Base-by-base conservation (phyloP, 352 stramenopile species). In the Phytophthora hybrid region DNA sequence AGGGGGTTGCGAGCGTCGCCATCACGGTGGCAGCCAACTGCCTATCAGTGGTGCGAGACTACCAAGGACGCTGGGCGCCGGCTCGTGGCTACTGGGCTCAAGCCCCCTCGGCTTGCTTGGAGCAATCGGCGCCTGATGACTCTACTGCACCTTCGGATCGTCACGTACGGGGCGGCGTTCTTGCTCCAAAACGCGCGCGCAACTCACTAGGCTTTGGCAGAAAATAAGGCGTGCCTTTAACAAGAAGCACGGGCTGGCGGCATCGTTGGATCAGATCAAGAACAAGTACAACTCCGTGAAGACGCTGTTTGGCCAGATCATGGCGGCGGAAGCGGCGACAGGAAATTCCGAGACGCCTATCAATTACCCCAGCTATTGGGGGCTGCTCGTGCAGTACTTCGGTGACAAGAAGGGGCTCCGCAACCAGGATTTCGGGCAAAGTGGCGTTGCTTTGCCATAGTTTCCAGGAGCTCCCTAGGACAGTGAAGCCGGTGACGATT, bases 321-420 rank as follows among this genome's bases (percentile, higher is more conserved):
- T n/a, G 39, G 39, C 39, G 13, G 39, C 9, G 13, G 39, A 46
- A 16, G 13, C 39, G 7, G 39, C 39, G 4, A 46, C 39, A 18
- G 39, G 39, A 10, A 46, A 46, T 10, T 7, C 8, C 4, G 8
- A 46, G 39, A 46, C 9, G 39, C 4, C 39, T 13, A 46, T 46
- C 44, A 21, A 21, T 5, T 51, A 19, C 44, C 44, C 44, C 4
- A 51, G 44, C 44, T 51, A 51, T 14, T 51, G 44, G 44, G 13
- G 5, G 44, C 11, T 51, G 18, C 44, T 51, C 44, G 44, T 51
- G 14, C 44, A 21, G 44, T 51, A 51, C 18, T 51, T 51, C 11
- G 44, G 44, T 51, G 44, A 51, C 44, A 51, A 51, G 16, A 51
- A 51, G 44, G 44, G 44, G 44, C 44, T 51, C 21, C 44, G 44